Conservation (phyloP, 2,329 filamentous ascomycete genomes). For the Diplodia mutila region DNA sequence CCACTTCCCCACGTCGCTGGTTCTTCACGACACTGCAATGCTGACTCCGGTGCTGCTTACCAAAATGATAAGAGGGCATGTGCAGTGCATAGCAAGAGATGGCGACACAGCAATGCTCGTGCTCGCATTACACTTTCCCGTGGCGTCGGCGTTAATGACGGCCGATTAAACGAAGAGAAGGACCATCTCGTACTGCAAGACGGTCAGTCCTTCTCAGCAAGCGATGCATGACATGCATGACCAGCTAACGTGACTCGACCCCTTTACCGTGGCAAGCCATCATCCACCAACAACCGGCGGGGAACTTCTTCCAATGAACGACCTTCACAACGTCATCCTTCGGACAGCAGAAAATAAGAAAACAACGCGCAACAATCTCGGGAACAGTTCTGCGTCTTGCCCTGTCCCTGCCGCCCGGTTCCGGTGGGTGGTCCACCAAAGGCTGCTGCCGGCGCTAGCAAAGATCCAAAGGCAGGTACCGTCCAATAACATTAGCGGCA, state of each 20-base stretch:
- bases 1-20: neutral
- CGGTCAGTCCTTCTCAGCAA: neutral
- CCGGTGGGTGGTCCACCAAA: neutral
- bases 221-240: neutral
- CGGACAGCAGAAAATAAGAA: neutral
- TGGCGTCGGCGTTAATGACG: neutral
- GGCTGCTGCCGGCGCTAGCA: neutral
- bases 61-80: neutral
- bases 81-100: neutral
- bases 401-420: neutral
- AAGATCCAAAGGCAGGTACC: neutral
- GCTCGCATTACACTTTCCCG: neutral
- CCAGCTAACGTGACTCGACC: neutral
- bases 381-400: neutral
- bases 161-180: neutral
- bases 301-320: neutral
- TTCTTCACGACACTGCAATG: neutral
- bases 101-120: neutral
- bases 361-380: neutral
- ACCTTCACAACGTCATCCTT: neutral
- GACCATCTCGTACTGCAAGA: neutral
- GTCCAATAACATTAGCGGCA: neutral
- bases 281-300: neutral
- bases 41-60: neutral
- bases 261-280: neutral